Conservation (phyloP, 2,329 filamentous ascomycete species). For the Trichoderma endophyticum region DNA sequence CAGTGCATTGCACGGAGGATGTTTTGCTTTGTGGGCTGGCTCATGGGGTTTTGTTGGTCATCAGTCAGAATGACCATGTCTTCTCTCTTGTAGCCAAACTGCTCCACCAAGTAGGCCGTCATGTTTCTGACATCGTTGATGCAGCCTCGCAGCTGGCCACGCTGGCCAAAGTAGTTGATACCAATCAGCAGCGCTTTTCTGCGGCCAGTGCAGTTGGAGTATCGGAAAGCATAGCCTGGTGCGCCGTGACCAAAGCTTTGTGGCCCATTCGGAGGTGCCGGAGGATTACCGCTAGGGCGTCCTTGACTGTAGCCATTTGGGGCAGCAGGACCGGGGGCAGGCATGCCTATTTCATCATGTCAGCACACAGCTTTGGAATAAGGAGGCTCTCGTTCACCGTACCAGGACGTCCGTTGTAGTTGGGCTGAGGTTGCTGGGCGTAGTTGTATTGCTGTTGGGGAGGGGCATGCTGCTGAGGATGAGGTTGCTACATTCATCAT, state of each 20-base stretch:
- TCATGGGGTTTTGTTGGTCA: constrained; percentile 96
- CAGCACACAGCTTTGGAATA: constrained; percentile 7
- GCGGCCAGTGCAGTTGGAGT: constrained; percentile 84
- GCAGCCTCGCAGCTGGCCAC: constrained; percentile 84
- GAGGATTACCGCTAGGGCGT: constrained; percentile 45
- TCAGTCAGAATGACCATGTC: constrained; percentile 97
- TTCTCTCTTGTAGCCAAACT: constrained; percentile 89
- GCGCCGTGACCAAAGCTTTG: constrained; percentile 79
- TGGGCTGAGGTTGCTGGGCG: constrained; percentile 37
- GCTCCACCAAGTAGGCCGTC: constrained; percentile 82
- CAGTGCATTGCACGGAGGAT: constrained; percentile 96
- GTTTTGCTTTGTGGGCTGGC: constrained; percentile 92
- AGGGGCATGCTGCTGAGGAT: constrained; percentile 28
- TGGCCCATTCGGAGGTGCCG: constrained; percentile 59
- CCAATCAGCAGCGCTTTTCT: constrained; percentile 89
- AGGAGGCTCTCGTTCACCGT: background rate
- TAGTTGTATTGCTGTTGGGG: constrained; percentile 34
- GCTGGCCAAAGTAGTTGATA: constrained; percentile 95
- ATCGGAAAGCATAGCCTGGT: constrained; percentile 81
- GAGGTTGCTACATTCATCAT: constrained; percentile 24
- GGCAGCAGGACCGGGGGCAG: constrained; percentile 13
- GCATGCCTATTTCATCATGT: constrained; percentile 21
- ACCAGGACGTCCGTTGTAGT: constrained; percentile 49
- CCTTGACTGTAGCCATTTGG: constrained; percentile 12
- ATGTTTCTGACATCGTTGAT: constrained; percentile 99